These are phyloP conservation scores for Fusarium sp. DNA, from an alignment of 2,329 filamentous ascomycete species.

Conservation along the genomic window DNA sequence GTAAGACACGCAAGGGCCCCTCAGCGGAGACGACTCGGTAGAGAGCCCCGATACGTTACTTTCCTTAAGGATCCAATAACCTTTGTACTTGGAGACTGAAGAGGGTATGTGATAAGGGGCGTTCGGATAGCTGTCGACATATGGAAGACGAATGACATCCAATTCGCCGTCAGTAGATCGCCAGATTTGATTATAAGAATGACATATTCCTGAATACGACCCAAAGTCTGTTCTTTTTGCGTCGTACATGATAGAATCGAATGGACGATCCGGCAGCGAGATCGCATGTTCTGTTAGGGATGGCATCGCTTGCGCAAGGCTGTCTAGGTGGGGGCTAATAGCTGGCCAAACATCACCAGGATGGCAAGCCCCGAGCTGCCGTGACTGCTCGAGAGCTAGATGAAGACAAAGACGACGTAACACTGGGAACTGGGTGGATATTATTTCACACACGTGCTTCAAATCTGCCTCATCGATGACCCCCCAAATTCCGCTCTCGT, in stretches of 20 bases:
- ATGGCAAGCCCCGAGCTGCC: not conserved
- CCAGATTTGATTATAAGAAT: not conserved
- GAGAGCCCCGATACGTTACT: no score
- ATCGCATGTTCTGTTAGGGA: not conserved
- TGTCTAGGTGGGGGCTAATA: not conserved
- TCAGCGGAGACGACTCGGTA: no score
- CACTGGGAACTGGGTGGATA: not conserved
- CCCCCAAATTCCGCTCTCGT: accelerated
- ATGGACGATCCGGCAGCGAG: accelerated
- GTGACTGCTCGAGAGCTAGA: accelerated
- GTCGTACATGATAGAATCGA: not conserved
- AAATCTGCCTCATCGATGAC: not conserved
- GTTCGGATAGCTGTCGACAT: not conserved
- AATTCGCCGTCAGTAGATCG: not conserved
- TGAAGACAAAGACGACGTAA: not conserved
- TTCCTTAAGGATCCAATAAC: not conserved
- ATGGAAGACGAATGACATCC: not conserved
- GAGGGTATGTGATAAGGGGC: not conserved
- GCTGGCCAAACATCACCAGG: not conserved
- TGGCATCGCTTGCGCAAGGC: not conserved
- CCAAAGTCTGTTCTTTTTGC: not conserved
- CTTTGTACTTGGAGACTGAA: accelerated
- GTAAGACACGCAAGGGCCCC: no score
- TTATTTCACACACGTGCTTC: accelerated
- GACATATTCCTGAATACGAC: not conserved